Evolutionary conservation across 1,284 basidiomycete genomes (phyloP).

Genomic region (Puccinia coronata): DNA sequence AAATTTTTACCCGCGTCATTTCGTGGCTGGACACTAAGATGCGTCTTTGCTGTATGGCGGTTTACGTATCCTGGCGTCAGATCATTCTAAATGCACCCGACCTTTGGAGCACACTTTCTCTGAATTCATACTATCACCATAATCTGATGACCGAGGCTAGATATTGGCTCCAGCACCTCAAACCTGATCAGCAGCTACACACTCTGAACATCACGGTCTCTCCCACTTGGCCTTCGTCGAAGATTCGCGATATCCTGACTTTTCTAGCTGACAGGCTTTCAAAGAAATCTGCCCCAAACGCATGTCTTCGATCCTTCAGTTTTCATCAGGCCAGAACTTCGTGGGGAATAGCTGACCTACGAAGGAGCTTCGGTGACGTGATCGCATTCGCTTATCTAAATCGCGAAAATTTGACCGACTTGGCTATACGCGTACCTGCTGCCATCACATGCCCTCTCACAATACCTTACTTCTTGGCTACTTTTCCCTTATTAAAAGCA

Average conservation of each 20-base stretch:
- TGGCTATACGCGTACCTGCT: neutral
- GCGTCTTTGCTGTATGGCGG: constrained; percentile 32
- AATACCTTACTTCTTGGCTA: neutral
- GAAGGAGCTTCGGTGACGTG: constrained; percentile 5
- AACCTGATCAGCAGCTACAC: constrained; percentile 2
- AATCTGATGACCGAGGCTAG: constrained; percentile 24
- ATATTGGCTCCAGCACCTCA: constrained; percentile 36
- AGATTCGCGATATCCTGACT: neutral
- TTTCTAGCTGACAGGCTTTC: neutral
- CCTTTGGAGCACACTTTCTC: constrained; percentile 28
- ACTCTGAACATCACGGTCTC: neutral
- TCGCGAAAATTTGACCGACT: neutral
- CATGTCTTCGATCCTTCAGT: neutral
- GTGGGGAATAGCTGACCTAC: neutral
- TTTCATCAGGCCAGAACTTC: neutral
- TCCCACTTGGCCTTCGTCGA: constrained; percentile 14
- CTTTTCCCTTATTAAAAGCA: neutral
- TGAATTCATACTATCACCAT: neutral
- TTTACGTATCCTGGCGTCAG: constrained; percentile 35
- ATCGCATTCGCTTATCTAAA: constrained; percentile 2
- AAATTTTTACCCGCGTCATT: constrained; percentile 28
- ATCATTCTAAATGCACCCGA: constrained; percentile 2
- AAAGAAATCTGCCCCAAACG: neutral
- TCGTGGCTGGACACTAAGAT: constrained; percentile 14
- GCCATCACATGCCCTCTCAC: neutral